A percentile compares a stretch with the other conserved stretches of the same genome.
Evolutionary conservation across 116 monocot genomes (phyloP).

Genomic region (Phalaenopsis hybrid): DNA sequence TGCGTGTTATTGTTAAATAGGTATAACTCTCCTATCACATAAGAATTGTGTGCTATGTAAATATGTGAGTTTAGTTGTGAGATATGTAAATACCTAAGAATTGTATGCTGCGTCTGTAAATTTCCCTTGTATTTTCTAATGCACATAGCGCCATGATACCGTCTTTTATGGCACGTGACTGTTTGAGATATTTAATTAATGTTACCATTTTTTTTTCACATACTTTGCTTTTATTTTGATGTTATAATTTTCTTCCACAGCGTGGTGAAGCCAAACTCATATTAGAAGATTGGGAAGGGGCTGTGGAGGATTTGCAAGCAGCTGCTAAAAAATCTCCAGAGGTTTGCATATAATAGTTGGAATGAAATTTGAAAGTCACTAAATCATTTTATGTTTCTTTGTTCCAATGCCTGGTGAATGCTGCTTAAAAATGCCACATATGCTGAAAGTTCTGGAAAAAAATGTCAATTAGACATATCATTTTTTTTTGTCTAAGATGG

Average conservation of each 20-base stretch:
- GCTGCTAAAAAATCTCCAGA: constrained; percentile 85
- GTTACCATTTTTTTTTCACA: not conserved
- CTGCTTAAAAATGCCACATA: not conserved
- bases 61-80: too few species aligned
- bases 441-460: not conserved
- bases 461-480: not conserved
- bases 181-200: not conserved
- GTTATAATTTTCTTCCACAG: constrained; percentile 27
- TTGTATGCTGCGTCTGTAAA: too few species aligned
- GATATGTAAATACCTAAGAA: too few species aligned
- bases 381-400: not conserved
- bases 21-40: not conserved
- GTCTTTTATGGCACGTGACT: not conserved
- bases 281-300: constrained; percentile 93
- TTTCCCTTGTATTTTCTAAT: not conserved
- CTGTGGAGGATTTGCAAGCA: constrained; percentile 25
- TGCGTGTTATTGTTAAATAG: not conserved
- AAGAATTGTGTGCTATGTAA: not conserved
- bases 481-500: too few species aligned
- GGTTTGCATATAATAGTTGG: constrained; percentile 30
- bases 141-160: not conserved
- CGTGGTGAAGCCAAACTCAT: constrained; percentile 92
- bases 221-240: not conserved
- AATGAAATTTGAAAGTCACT: not conserved
- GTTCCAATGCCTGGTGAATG: not conserved